Conservation (phyloP, 148 eudicot genomes). For the Salicornia ramosissima region DNA sequence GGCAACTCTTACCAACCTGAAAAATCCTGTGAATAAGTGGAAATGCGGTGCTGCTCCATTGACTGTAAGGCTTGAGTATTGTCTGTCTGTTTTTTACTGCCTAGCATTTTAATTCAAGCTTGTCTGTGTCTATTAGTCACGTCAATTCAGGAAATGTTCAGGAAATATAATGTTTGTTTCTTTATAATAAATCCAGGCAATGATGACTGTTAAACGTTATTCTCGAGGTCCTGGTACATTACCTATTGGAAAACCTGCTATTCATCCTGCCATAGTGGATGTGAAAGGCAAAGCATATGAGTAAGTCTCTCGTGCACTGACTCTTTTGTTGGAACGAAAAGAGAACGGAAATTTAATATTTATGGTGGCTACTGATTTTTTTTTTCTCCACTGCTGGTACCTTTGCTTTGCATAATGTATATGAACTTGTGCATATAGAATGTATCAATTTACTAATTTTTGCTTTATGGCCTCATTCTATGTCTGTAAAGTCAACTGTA, state of each 20-base stretch:
- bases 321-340: background rate
- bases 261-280: constrained; percentile 91
- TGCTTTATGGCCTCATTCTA: background rate
- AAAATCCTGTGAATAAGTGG: constrained; percentile 88
- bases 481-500: background rate
- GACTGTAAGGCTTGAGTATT: constrained; percentile 43
- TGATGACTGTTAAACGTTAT: constrained; percentile 89
- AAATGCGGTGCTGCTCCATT: constrained; percentile 98
- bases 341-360: background rate
- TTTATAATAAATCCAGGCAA: constrained; percentile 52
- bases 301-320: constrained; percentile 41
- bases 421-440: background rate
- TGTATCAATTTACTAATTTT: background rate
- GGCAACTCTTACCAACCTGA: constrained; percentile 90
- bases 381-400: background rate
- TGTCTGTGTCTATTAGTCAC: background rate
- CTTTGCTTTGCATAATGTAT: background rate
- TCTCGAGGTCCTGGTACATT: constrained; percentile 81
- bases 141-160: background rate
- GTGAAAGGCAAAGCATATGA: constrained; percentile 85
- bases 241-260: constrained; percentile 75
- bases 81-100: constrained; percentile 5
- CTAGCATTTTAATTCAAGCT: background rate
- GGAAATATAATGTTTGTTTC: background rate
- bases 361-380: background rate